Conservation (phyloP, 2,329 filamentous ascomycete genomes). For the Sporothrix pseudoabietina region DNA sequence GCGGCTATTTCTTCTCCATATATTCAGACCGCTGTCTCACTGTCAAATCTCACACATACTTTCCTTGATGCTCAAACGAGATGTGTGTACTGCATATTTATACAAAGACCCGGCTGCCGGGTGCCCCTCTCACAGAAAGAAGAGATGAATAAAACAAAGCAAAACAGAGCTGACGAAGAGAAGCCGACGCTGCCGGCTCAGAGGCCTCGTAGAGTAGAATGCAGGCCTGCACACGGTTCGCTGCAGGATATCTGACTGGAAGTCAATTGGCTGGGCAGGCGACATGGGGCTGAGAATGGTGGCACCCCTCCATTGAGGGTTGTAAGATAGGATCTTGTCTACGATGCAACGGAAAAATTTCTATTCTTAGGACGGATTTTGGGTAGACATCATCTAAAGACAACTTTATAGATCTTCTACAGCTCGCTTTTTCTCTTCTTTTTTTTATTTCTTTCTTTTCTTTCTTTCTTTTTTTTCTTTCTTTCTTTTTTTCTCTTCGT, state of each 20-base stretch:
- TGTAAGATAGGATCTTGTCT: not conserved
- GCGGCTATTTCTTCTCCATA: not conserved
- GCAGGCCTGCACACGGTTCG: not conserved
- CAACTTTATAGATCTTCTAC: too few species aligned
- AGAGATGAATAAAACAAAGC: not conserved
- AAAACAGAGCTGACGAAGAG: not conserved
- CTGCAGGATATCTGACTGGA: not conserved
- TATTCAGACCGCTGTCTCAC: not conserved
- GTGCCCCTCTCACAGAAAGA: not conserved
- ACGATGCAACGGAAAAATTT: not conserved
- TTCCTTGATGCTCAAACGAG: not conserved
- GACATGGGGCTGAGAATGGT: not conserved
- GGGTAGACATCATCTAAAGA: too few species aligned
- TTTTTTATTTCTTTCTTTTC: too few species aligned
- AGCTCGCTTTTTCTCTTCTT: too few species aligned
- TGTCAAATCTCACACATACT: constrained; percentile 2
- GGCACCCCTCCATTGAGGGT: not conserved
- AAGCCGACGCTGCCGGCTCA: constrained; percentile 2
- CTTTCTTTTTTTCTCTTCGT: too few species aligned
- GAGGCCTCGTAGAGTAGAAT: not conserved
- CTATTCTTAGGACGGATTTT: too few species aligned
- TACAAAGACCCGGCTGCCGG: not conserved
- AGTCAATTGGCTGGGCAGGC: not conserved
- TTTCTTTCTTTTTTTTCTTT: too few species aligned
- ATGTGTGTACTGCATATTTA: not conserved